phyloP scores from a whole-genome alignment of 805 yeast species.

The Kockiozyma suomiensis region DNA sequence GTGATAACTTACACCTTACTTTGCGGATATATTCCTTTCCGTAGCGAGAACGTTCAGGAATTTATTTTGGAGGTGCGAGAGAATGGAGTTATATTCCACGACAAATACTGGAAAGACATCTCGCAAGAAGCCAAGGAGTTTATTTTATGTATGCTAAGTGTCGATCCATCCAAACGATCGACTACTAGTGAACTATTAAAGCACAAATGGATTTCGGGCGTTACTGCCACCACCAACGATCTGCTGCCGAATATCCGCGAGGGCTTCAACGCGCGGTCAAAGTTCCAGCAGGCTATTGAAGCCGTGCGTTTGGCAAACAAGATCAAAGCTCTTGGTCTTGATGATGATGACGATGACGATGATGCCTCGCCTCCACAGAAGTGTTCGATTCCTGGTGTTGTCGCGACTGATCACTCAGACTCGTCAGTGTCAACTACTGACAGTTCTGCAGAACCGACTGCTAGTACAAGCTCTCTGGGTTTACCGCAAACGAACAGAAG shows the following conservation, averaged over 20 bases:
- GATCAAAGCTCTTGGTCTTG: constrained; percentile 67
- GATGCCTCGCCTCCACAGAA: neutral
- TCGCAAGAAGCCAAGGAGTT: constrained; percentile 80
- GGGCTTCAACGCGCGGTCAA: constrained; percentile 80
- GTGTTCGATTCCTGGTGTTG: neutral
- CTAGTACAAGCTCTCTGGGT: neutral
- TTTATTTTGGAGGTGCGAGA: constrained; percentile 81
- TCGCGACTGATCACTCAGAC: neutral
- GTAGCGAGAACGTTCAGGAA: constrained; percentile 78
- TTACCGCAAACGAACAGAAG: constrained; percentile 1
- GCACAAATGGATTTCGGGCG: constrained; percentile 70
- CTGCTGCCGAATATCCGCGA: constrained; percentile 78
- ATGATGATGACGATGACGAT: constrained; percentile 49
- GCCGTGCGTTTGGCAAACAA: constrained; percentile 79
- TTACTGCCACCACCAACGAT: constrained; percentile 55
- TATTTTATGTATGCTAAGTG: constrained; percentile 68
- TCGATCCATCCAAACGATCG: constrained; percentile 68
- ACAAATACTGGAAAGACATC: constrained; percentile 81
- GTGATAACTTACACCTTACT: constrained; percentile 87
- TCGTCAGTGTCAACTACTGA: neutral
- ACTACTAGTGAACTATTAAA: constrained; percentile 58
- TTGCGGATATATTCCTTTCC: constrained; percentile 90
- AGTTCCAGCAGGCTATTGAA: constrained; percentile 83
- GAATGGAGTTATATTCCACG: constrained; percentile 80
- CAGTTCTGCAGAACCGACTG: neutral